A percentile compares a stretch with the other conserved stretches of the same genome.
phyloP scores from a whole-genome alignment of 352 stramenopile species.

The Globisporangium abappressorium region DNA sequence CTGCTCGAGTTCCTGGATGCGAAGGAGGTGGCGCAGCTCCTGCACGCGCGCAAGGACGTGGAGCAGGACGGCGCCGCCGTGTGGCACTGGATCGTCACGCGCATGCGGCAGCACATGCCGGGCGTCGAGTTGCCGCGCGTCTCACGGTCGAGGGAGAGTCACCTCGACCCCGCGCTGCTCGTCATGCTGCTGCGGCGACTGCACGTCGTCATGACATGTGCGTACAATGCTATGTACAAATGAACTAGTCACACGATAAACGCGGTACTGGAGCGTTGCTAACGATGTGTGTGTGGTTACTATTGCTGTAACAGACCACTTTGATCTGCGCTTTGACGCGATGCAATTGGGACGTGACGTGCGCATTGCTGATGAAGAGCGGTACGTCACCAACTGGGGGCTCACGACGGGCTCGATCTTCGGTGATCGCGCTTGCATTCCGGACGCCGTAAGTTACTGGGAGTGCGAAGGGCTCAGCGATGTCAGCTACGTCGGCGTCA shows the following conservation, averaged over 20 bases:
- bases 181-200: conserved; percentile 46
- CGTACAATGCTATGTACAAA: conserved; percentile 10
- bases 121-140: conserved; percentile 24
- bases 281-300: not conserved
- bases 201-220: conserved; percentile 51
- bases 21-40: conserved; percentile 29
- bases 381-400: conserved; percentile 42
- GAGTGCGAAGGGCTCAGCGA: conserved; percentile 60
- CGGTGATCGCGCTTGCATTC: conserved; percentile 39
- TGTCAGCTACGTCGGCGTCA: conserved; percentile 55
- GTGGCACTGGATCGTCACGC: conserved; percentile 43
- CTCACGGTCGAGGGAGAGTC: conserved; percentile 21
- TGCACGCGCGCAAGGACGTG: conserved; percentile 28
- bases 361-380: conserved; percentile 37
- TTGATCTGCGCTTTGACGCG: conserved; percentile 47
- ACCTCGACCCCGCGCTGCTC: conserved; percentile 32
- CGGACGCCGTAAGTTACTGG: conserved; percentile 58
- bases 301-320: conserved; percentile 29
- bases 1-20: conserved; percentile 59
- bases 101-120: conserved; percentile 24
- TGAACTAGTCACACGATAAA: not conserved
- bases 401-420: conserved; percentile 45
- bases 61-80: conserved; percentile 27
- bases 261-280: not conserved
- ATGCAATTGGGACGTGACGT: conserved; percentile 38